Evolutionary conservation across 495 filamentous ascomycete genomes (phyloP).

Genomic region (Neurospora sp.): DNA sequence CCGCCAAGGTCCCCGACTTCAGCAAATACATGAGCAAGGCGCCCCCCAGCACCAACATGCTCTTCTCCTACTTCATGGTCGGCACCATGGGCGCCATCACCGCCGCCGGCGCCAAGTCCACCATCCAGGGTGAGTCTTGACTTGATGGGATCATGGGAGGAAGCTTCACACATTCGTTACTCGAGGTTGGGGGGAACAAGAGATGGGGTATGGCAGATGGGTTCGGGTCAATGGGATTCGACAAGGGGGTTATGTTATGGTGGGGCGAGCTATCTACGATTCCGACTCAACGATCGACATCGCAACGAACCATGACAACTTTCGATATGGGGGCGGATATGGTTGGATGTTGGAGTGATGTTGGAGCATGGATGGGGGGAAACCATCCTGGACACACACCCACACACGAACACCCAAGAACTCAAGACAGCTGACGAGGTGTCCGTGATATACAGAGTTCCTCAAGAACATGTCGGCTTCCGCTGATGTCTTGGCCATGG

Average conservation of each 20-base stretch:
- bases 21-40: slow-evolving; percentile 70
- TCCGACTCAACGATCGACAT: neutral
- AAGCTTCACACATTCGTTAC: neutral
- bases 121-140: slow-evolving; percentile 73
- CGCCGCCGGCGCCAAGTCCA: slow-evolving; percentile 90
- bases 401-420: neutral
- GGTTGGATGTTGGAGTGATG: neutral
- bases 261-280: neutral
- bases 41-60: slow-evolving; percentile 56
- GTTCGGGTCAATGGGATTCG: neutral
- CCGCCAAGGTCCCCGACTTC: slow-evolving; percentile 75
- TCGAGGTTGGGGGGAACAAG: slow-evolving; percentile 3
- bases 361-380: neutral
- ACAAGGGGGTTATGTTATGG: neutral
- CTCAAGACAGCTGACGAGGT: slow-evolving; percentile 7
- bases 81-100: slow-evolving; percentile 84
- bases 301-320: neutral
- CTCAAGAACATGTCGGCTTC: slow-evolving; percentile 99
- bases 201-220: neutral
- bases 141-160: neutral
- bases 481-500: slow-evolving; percentile 96
- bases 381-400: neutral
- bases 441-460: slow-evolving; percentile 58
- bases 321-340: neutral
- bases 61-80: slow-evolving; percentile 97